phyloP scores from a whole-genome alignment of 306 rosid species.

The Begonia peltatifolia region DNA sequence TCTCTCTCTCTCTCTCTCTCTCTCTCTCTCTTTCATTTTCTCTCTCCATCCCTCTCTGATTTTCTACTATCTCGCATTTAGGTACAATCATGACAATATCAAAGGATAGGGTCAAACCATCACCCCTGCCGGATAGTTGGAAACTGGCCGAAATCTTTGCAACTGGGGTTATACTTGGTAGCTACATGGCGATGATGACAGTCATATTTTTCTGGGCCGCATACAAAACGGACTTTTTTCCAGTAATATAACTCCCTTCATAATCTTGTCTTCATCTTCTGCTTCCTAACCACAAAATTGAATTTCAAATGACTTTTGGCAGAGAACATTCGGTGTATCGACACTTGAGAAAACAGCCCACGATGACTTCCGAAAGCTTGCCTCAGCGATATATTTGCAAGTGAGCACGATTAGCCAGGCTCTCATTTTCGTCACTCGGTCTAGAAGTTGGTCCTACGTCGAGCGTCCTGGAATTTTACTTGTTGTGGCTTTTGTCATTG shows the following conservation, averaged over 20 bases:
- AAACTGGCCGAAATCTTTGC: constrained; percentile 87
- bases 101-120: constrained; percentile 91
- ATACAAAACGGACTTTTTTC: constrained; percentile 85
- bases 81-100: constrained; percentile 98
- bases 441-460: constrained; percentile 89
- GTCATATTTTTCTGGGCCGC: constrained; percentile 98
- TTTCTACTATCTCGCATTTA: constrained; percentile 12
- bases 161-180: constrained; percentile 81
- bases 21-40: neutral
- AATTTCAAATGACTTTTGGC: constrained; percentile 12
- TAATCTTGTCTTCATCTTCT: neutral
- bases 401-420: constrained; percentile 99
- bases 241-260: constrained; percentile 30
- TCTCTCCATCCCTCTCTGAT: neutral
- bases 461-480: constrained; percentile 87
- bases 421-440: constrained; percentile 87
- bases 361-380: constrained; percentile 78
- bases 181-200: constrained; percentile 97
- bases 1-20: neutral
- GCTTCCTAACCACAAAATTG: neutral
- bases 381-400: constrained; percentile 92
- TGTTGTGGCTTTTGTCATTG: constrained; percentile 58
- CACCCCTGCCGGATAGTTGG: constrained; percentile 99
- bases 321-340: constrained; percentile 69
- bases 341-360: constrained; percentile 74